Conservation (phyloP, 1,284 basidiomycete species). For the Volvariella volvacea region DNA sequence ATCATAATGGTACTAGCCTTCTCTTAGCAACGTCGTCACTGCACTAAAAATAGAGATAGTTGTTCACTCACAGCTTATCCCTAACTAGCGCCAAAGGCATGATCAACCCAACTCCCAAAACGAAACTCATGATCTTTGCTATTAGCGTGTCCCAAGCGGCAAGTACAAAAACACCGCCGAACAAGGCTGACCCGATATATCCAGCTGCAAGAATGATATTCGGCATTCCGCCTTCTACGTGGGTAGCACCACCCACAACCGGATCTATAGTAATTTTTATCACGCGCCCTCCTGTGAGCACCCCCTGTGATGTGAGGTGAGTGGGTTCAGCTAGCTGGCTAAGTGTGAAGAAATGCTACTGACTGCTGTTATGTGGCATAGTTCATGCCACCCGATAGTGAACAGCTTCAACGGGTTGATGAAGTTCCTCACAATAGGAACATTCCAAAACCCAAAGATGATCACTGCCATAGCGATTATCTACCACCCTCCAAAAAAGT, state of each 20-base stretch:
- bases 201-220: slow-evolving; percentile 65
- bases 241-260: slow-evolving; percentile 70
- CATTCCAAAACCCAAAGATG: slow-evolving; percentile 78
- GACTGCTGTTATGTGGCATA: slow-evolving; percentile 75
- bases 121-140: slow-evolving; percentile 77
- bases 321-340: slow-evolving; percentile 1
- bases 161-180: slow-evolving; percentile 73
- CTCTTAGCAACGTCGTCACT: not conserved
- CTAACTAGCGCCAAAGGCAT: slow-evolving; percentile 72
- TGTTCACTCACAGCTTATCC: slow-evolving; percentile 63
- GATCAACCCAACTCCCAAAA: slow-evolving; percentile 68
- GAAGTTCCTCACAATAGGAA: slow-evolving; percentile 64
- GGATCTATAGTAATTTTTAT: slow-evolving; percentile 76
- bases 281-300: slow-evolving; percentile 71
- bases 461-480: slow-evolving; percentile 74
- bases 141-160: slow-evolving; percentile 76
- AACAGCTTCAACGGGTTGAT: slow-evolving; percentile 79
- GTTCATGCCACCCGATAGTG: slow-evolving; percentile 78
- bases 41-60: not conserved
- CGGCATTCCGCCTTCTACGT: slow-evolving; percentile 68
- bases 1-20: slow-evolving; percentile 64
- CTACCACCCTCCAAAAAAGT: slow-evolving; percentile 26
- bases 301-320: slow-evolving; percentile 35
- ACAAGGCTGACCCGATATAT: slow-evolving; percentile 71
- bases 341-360: slow-evolving; percentile 14